phyloP scores from a whole-genome alignment of 2,329 filamentous ascomycete genomes.

The Mycocentrospora acerina region DNA sequence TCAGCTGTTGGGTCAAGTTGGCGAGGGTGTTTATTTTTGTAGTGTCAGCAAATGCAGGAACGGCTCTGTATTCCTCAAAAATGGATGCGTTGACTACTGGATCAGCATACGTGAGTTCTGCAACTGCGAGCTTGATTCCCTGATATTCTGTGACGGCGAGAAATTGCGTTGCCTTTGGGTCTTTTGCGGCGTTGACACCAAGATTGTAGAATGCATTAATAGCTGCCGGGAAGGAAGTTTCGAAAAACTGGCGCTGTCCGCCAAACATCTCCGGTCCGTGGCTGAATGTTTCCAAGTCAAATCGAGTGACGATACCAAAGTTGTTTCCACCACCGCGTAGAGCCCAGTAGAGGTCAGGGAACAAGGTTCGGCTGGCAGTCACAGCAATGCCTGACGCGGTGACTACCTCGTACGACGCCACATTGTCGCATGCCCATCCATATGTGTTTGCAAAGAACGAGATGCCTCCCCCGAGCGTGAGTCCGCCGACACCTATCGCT shows the following conservation, averaged over 20 bases:
- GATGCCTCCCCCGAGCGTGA: constrained; percentile 27
- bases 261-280: constrained; percentile 33
- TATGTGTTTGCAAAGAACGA: constrained; percentile 24
- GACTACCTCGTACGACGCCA: constrained; percentile 35
- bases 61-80: constrained; percentile 28
- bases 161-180: constrained; percentile 20
- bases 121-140: constrained; percentile 20
- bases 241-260: constrained; percentile 15
- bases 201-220: constrained; percentile 22
- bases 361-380: constrained; percentile 19
- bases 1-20: constrained; percentile 19
- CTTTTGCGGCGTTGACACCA: constrained; percentile 14
- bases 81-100: constrained; percentile 25
- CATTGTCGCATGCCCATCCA: constrained; percentile 34
- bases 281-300: constrained; percentile 23
- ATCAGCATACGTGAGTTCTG: constrained; percentile 27
- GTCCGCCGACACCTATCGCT: constrained; percentile 13
- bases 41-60: constrained; percentile 25
- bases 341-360: constrained; percentile 43
- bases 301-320: constrained; percentile 38
- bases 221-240: constrained; percentile 19
- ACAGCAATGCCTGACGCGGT: constrained; percentile 19
- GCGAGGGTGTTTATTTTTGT: constrained; percentile 25
- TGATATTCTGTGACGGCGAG: constrained; percentile 21
- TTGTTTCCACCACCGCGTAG: constrained; percentile 40